These are phyloP conservation scores for Tuber brumale DNA, from an alignment of 495 filamentous ascomycete species.

Conservation along the genomic window DNA sequence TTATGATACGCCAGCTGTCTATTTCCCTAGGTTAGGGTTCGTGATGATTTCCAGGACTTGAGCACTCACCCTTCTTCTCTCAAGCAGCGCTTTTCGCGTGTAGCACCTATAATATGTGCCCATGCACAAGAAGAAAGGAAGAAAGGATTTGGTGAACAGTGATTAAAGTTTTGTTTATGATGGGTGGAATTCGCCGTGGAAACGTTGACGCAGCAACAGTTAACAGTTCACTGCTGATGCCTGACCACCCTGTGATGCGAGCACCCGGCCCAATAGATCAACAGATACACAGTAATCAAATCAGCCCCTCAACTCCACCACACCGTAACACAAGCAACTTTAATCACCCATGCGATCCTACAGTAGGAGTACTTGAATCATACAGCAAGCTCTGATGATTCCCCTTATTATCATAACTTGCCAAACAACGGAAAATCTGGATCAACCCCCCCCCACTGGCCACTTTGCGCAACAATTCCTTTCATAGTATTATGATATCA, in stretches of 20 bases:
- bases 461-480: no score
- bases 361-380: no score
- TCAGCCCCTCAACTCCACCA: not conserved
- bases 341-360: not conserved
- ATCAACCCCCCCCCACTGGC: not conserved
- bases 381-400: not conserved
- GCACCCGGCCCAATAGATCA: not conserved
- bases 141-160: not conserved
- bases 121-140: not conserved
- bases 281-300: no score
- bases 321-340: not conserved
- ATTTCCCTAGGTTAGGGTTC: not conserved
- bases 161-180: not conserved
- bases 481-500: not conserved
- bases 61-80: not conserved
- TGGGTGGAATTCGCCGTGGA: not conserved
- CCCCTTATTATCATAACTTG: no score
- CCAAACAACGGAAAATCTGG: not conserved
- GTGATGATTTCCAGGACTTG: not conserved
- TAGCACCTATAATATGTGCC: not conserved
- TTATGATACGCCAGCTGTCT: not conserved
- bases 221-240: not conserved
- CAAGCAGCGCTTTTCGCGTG: not conserved
- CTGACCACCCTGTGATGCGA: not conserved
- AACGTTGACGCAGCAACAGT: not conserved